These are phyloP conservation scores for Solanum piurae DNA, from an alignment of 257 asterid species.

Conservation along the genomic window DNA sequence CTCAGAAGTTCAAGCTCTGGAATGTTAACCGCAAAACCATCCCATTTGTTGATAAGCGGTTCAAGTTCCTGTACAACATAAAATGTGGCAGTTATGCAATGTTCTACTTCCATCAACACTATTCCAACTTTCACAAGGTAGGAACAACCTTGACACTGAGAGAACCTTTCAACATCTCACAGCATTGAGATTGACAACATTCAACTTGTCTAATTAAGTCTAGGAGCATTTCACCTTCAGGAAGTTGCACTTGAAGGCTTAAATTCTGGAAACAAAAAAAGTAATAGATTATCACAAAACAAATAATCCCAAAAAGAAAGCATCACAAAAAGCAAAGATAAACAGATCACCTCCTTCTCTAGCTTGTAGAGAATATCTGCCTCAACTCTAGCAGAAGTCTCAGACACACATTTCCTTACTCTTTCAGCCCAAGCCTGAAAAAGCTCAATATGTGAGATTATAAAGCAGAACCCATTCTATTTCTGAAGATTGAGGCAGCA, in stretches of 20 bases:
- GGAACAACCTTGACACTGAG: conserved; percentile 51
- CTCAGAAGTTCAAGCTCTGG: conserved; percentile 70
- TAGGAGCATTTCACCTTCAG: conserved; percentile 49
- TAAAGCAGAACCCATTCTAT: background rate
- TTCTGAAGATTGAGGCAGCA: background rate
- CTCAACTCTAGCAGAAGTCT: conserved; percentile 49
- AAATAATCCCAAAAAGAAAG: background rate
- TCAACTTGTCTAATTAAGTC: conserved; percentile 44
- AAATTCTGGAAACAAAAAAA: conserved; percentile 27
- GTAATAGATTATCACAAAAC: background rate
- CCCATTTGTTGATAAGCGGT: conserved; percentile 44
- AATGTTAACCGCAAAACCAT: conserved; percentile 50
- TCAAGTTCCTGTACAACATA: conserved; percentile 50
- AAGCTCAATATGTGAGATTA: background rate
- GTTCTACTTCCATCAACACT: conserved; percentile 5
- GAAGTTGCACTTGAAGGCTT: conserved; percentile 62
- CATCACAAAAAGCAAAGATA: background rate
- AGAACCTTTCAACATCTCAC: conserved; percentile 50
- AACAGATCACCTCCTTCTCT: conserved; percentile 55
- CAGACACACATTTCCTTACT: conserved; percentile 46
- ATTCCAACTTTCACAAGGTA: background rate
- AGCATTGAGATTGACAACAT: conserved; percentile 57
- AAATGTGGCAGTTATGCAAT: conserved; percentile 1
- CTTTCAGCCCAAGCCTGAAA: conserved; percentile 63
- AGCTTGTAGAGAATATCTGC: conserved; percentile 59